Percentiles rank a stretch among this genome's conserved stretches.
Evolutionary conservation across 495 filamentous ascomycete species (phyloP).

Genomic region (Pseudevernia furfuracea): DNA sequence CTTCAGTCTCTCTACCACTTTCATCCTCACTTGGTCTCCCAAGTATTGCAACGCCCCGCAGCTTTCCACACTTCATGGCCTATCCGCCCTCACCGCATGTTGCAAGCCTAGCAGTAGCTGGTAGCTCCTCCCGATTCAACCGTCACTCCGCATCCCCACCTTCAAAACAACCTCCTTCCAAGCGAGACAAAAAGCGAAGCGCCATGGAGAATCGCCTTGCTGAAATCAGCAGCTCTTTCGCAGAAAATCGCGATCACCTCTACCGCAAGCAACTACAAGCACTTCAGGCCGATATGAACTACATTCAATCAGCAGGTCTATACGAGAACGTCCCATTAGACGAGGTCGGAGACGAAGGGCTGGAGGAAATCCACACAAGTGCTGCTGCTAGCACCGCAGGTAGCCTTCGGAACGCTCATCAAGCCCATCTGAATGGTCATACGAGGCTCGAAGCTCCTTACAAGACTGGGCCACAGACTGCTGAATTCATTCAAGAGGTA

Average conservation of each 20-base stretch:
- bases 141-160: conserved; percentile 25
- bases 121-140: conserved; percentile 16
- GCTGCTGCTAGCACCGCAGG: conserved; percentile 37
- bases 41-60: neutral
- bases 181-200: conserved; percentile 83
- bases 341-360: conserved; percentile 59
- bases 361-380: conserved; percentile 52
- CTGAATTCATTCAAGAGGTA: conserved; percentile 70
- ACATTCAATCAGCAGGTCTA: conserved; percentile 75
- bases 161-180: conserved; percentile 52
- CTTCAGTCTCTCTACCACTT: neutral
- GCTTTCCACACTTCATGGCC: conserved; percentile 19
- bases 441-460: conserved; percentile 44
- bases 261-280: conserved; percentile 85
- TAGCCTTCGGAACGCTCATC: conserved; percentile 21
- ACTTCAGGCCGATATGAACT: conserved; percentile 79
- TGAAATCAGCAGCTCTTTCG: conserved; percentile 65
- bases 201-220: conserved; percentile 66
- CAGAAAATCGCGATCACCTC: conserved; percentile 68
- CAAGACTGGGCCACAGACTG: conserved; percentile 71
- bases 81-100: conserved; percentile 26
- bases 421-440: conserved; percentile 36
- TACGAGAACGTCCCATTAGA: conserved; percentile 66
- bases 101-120: conserved; percentile 6
- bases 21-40: neutral